phyloP scores from a whole-genome alignment of 2,329 filamentous ascomycete genomes.

The Penicillium sp. region DNA sequence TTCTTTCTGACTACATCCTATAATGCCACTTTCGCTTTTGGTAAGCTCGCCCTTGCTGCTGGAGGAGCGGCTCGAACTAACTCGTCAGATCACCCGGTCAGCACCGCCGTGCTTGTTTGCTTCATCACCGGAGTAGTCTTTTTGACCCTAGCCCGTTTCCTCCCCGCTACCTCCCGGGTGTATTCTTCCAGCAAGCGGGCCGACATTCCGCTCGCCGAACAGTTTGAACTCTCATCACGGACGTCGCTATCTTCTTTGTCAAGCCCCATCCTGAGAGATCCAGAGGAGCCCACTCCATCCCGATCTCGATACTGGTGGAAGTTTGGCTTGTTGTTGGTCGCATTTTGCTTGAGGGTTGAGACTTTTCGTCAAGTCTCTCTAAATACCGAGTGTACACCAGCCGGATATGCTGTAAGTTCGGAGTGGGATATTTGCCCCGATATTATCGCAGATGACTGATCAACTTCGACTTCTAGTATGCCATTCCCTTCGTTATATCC shows the following conservation, averaged over 20 bases:
- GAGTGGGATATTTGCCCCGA: too few relatives aligned
- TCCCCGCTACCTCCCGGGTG: slow-evolving; percentile 29
- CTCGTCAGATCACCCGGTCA: slow-evolving; percentile 50
- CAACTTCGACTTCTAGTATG: slow-evolving; percentile 32
- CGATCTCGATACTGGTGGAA: slow-evolving; percentile 20
- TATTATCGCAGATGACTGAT: slow-evolving; percentile 17
- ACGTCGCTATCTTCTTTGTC: slow-evolving; percentile 12
- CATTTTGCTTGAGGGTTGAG: slow-evolving; percentile 23
- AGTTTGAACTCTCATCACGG: slow-evolving; percentile 26
- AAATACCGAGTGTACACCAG: slow-evolving; percentile 49
- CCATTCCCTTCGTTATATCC: slow-evolving; percentile 47
- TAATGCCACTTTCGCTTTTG: slow-evolving; percentile 45
- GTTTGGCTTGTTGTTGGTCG: slow-evolving; percentile 10
- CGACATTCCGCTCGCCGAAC: slow-evolving; percentile 33
- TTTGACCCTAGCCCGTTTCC: slow-evolving; percentile 41
- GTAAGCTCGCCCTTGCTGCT: slow-evolving; percentile 28
- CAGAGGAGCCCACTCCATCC: slow-evolving; percentile 6
- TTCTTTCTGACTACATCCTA: slow-evolving; percentile 41
- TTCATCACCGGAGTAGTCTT: slow-evolving; percentile 45
- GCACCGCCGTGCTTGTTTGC: slow-evolving; percentile 48
- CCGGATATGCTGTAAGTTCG: slow-evolving; percentile 39
- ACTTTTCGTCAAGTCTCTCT: slow-evolving; percentile 46
- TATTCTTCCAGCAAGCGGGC: slow-evolving; percentile 32
- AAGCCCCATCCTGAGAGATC: slow-evolving; percentile 10
- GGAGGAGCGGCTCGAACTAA: slow-evolving; percentile 16